Conservation (phyloP, 306 rosid species). For the Rosa multiflora region DNA sequence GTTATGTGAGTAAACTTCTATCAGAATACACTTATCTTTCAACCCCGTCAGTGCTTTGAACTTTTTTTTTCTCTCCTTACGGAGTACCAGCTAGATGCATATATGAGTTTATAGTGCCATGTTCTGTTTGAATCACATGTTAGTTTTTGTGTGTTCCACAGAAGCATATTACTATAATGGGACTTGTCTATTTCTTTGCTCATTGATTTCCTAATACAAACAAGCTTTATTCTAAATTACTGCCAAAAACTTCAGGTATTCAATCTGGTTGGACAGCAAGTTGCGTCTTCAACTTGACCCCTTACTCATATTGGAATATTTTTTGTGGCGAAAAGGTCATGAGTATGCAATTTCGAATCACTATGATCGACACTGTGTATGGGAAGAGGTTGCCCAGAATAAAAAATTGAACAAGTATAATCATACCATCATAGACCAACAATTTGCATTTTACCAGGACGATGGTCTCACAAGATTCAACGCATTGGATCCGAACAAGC, state of each 20-base stretch:
- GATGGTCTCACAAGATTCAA: slow-evolving; percentile 74
- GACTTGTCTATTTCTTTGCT: not conserved
- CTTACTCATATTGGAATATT: slow-evolving; percentile 78
- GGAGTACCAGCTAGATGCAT: slow-evolving; percentile 3
- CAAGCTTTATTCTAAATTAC: slow-evolving; percentile 1
- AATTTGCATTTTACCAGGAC: slow-evolving; percentile 66
- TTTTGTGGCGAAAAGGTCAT: slow-evolving; percentile 84
- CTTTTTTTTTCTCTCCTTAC: no score
- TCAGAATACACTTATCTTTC: not conserved
- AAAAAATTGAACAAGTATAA: slow-evolving; percentile 83
- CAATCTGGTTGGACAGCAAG: slow-evolving; percentile 98
- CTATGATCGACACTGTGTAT: slow-evolving; percentile 77
- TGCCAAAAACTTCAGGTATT: slow-evolving; percentile 54
- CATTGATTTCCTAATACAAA: not conserved
- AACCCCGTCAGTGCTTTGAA: not conserved
- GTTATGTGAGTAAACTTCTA: not conserved
- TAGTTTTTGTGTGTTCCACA: not conserved
- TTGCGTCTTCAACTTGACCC: slow-evolving; percentile 91
- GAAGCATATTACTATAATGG: not conserved
- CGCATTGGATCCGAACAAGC: slow-evolving; percentile 69
- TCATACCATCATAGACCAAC: slow-evolving; percentile 67
- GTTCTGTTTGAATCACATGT: not conserved
- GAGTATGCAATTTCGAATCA: slow-evolving; percentile 84
- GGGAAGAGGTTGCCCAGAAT: slow-evolving; percentile 82
- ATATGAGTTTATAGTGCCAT: not conserved